Base-by-base conservation (phyloP, 768 basidiomycete species). In the Boletus sp. region DNA sequence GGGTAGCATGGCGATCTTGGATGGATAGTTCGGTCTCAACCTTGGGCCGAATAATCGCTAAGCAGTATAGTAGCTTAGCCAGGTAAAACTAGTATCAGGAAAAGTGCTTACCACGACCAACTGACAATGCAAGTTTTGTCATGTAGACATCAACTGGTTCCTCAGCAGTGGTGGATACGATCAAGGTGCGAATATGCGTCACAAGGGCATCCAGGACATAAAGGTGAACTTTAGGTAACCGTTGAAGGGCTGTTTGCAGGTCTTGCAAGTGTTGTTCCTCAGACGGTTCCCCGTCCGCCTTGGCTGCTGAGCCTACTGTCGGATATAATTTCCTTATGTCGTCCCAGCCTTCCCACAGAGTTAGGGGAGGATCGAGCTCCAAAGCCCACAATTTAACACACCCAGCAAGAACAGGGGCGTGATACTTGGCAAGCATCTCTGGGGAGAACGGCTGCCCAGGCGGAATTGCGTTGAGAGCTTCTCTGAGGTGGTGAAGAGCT, bases 321-420 rank as follows among this genome's bases (percentile, higher is more conserved):
- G 92, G 93, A 66, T 97, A 98, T n/a, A 97, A 61, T 60, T 84
- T 87, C 53, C 91, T 82, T 58, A 95, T 78, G 32, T 97, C 94
- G 42, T 95, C 93, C 90, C 94, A 98, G 45, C 89, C 85, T 65
- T 95, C 92, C 79, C 87, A 96, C 47, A 90, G 75, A 17, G 84
- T 81, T 11, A 97, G 71, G 29, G 96, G 94, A 8, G 92, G 91
- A 66, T 93, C 86, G 29, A 98, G 81, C 71, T 98, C 95, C n/a
- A 97, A 78, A 24, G 87, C 69, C 91, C 93, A 98, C 14, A 98
- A 75, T 74, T 95, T 98, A 67, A 95, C 73, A 14, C 85, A 78
- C 53, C 87, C 86, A 2, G 95, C 94, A 32, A 96, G 81, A 18
- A 96, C 85, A 15, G 95, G 93, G 0, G 89, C 80, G 65, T 98